A percentile compares a stretch with the other conserved stretches of the same genome.
phyloP scores from a whole-genome alignment of 2,329 filamentous ascomycete species.

The Penicillium corylophilum region DNA sequence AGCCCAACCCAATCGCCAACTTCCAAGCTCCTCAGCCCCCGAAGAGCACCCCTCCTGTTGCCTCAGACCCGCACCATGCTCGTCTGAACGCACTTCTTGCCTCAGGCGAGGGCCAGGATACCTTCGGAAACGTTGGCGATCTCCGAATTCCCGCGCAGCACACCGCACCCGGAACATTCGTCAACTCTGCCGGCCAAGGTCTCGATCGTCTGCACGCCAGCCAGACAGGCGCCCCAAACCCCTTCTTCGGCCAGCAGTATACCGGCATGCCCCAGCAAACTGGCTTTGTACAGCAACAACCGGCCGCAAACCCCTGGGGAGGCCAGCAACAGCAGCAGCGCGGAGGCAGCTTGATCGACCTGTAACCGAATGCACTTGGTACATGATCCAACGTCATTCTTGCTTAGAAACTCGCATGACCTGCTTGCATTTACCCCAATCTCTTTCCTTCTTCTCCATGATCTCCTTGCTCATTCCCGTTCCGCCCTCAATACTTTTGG shows the following conservation, averaged over 20 bases:
- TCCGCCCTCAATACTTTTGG: background rate
- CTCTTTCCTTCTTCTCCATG: background rate
- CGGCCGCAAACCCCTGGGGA: constrained; percentile 58
- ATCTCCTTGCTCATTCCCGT: background rate
- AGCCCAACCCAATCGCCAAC: constrained; percentile 38
- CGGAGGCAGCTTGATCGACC: constrained; percentile 62
- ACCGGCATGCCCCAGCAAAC: constrained; percentile 63
- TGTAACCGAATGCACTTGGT: constrained; percentile 38
- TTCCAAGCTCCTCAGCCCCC: constrained; percentile 34
- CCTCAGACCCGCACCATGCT: constrained; percentile 59
- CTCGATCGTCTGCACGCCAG: constrained; percentile 66
- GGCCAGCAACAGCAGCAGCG: constrained; percentile 48
- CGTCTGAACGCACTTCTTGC: constrained; percentile 84
- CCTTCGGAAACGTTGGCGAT: constrained; percentile 95
- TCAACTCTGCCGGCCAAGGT: constrained; percentile 91
- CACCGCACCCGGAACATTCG: constrained; percentile 91
- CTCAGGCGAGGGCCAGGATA: constrained; percentile 89
- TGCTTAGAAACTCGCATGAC: background rate
- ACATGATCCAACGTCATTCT: background rate
- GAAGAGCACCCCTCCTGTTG: constrained; percentile 33
- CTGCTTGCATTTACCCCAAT: background rate
- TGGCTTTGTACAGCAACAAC: constrained; percentile 47
- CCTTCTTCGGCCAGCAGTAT: constrained; percentile 81
- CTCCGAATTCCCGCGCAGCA: constrained; percentile 94
- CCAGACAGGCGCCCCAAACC: constrained; percentile 79